Conservation (phyloP, 148 eudicot species). For the Arctostaphylos glauca region DNA sequence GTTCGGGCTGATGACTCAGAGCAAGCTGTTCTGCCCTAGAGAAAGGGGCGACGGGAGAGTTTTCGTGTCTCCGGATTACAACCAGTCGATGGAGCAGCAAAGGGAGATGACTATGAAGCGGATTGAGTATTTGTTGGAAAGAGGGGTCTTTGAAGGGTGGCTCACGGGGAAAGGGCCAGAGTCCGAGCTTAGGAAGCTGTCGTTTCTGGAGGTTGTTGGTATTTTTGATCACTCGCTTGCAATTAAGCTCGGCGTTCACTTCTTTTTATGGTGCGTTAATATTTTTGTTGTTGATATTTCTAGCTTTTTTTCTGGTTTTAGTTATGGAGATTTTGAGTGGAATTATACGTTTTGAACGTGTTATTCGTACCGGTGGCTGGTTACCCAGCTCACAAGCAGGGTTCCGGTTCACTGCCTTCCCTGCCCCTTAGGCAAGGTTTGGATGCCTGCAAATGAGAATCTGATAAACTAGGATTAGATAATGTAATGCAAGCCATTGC, state of each 20-base stretch:
- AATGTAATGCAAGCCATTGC: too few species aligned
- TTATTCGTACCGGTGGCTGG: neutral
- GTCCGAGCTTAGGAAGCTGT: constrained; percentile 57
- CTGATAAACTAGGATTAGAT: neutral
- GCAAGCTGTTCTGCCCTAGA: constrained; percentile 51
- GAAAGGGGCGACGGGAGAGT: constrained; percentile 41
- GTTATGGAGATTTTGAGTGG: neutral
- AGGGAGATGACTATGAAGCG: constrained; percentile 66
- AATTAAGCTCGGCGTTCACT: constrained; percentile 73
- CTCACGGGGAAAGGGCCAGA: constrained; percentile 46
- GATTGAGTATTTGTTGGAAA: constrained; percentile 46
- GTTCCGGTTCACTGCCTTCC: too few species aligned
- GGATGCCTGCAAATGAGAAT: neutral
- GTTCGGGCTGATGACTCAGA: constrained; percentile 48
- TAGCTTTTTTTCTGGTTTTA: neutral
- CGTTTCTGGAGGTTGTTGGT: constrained; percentile 50
- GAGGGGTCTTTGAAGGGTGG: constrained; percentile 69
- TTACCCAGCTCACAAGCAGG: too few species aligned
- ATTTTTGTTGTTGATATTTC: neutral
- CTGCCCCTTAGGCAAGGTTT: neutral
- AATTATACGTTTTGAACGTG: neutral
- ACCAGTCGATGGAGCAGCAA: constrained; percentile 79
- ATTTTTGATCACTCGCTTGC: constrained; percentile 76
- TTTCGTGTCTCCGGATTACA: constrained; percentile 62
- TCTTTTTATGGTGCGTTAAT: constrained; percentile 64